phyloP scores from a whole-genome alignment of 768 basidiomycete species.

The Rhizopogon vulgaris region DNA sequence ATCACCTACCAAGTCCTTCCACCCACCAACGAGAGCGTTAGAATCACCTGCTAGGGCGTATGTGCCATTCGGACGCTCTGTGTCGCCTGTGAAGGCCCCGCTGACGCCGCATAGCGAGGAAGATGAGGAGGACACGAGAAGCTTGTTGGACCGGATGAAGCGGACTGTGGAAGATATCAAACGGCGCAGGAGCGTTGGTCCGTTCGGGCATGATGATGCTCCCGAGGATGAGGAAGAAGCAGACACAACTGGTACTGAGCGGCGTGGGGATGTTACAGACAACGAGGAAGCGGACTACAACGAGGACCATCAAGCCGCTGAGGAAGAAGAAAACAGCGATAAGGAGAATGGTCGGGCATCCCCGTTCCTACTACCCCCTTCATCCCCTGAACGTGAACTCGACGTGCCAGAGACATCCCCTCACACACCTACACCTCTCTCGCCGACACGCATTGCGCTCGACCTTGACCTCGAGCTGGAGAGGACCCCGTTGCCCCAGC shows the following conservation, averaged over 20 bases:
- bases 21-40: neutral
- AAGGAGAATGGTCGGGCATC: conserved; percentile 8
- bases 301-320: neutral
- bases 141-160: conserved; percentile 31
- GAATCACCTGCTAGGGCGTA: neutral
- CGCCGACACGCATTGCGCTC: neutral
- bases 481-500: conserved; percentile 2
- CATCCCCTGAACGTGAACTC: neutral
- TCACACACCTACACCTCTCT: conserved; percentile 5
- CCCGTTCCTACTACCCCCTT: too few relatives aligned
- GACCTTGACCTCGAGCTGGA: neutral
- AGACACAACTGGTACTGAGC: conserved; percentile 30
- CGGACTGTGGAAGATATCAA: conserved; percentile 32
- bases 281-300: conserved; percentile 18
- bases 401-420: conserved; percentile 9
- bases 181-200: conserved; percentile 19
- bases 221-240: conserved; percentile 36
- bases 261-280: conserved; percentile 29
- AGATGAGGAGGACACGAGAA: conserved; percentile 26
- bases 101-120: conserved; percentile 14
- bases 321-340: conserved; percentile 4
- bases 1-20: conserved; percentile 4
- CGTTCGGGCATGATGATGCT: conserved; percentile 10
- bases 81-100: neutral
- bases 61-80: neutral